Evolutionary conservation across 1,284 basidiomycete species (phyloP).

Genomic region (Microbotryum violaceum): DNA sequence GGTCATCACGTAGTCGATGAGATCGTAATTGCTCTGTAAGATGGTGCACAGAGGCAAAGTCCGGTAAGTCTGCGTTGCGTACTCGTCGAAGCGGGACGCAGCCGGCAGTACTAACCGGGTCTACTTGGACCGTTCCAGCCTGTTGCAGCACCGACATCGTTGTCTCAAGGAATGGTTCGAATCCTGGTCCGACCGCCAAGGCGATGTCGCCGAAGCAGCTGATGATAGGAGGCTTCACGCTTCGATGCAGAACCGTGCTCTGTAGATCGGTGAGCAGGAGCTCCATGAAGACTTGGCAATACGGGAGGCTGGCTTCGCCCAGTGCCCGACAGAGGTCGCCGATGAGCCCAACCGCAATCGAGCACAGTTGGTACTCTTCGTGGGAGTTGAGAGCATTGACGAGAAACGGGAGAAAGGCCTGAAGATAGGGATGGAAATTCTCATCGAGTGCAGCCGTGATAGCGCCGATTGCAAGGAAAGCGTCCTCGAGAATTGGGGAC

Average conservation of each 20-base stretch:
- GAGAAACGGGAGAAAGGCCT: slow-evolving; percentile 82
- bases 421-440: slow-evolving; percentile 79
- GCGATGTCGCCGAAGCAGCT: slow-evolving; percentile 97
- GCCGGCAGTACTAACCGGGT: slow-evolving; percentile 55
- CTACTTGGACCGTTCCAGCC: slow-evolving; percentile 76
- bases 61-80: not conserved
- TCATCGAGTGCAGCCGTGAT: slow-evolving; percentile 66
- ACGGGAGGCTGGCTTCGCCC: slow-evolving; percentile 71
- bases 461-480: slow-evolving; percentile 90
- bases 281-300: slow-evolving; percentile 80
- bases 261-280: slow-evolving; percentile 86
- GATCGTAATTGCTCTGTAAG: slow-evolving; percentile 68
- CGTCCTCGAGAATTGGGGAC: slow-evolving; percentile 93
- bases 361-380: slow-evolving; percentile 93
- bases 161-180: slow-evolving; percentile 81
- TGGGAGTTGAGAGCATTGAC: slow-evolving; percentile 83
- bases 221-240: slow-evolving; percentile 92
- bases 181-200: slow-evolving; percentile 75
- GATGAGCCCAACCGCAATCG: slow-evolving; percentile 89
- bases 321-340: slow-evolving; percentile 92
- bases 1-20: slow-evolving; percentile 83
- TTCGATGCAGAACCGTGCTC: slow-evolving; percentile 80
- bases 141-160: slow-evolving; percentile 88
- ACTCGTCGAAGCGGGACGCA: not conserved
- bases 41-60: not conserved